Base-by-base conservation (phyloP, 2,329 filamentous ascomycete genomes). In the Ampelomyces quisqualis region DNA sequence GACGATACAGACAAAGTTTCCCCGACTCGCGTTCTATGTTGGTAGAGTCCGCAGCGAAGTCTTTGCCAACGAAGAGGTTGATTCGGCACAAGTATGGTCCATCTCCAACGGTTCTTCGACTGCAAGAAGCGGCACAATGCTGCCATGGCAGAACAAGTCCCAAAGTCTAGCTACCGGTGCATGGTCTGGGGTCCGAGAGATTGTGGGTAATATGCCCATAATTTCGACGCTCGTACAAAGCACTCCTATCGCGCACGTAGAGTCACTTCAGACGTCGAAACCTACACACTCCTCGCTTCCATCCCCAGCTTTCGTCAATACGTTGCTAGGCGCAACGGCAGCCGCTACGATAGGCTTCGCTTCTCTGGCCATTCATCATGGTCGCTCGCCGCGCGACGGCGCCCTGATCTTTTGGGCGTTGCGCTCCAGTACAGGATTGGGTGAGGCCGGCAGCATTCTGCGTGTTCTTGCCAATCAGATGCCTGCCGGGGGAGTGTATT, bases 1-100 rank as follows among this genome's bases (percentile, higher is more conserved):
- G 35, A 75, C 76, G 1, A 73, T 87, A 58, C 64, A 70, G 39
- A 67, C 64, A 15, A 78, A 80, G 42, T 73, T 70, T 45, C 63
- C 64, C 13, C 60, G 55, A 26, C 57, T 76, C 22, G 55, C 53
- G 4, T 53, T 43, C 7, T 76, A 73, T 37, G 58, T 69, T n/a
- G 54, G 57, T 17, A 61, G 65, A 15, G 41, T 73, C 38, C 65
- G 62, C 6, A 49, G 45, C 18, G 45, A 55, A 8, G 37, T 68
- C 7, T 46, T 67, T 10, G 35, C 51, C 1, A 41, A 52, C 3
- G 53, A 61, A 28, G 52, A 60, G 0, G 43, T 55, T 11, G 49
- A 45, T 4, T 32, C 60, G 17, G 43, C 47, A 23, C 40, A 59
- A n/a, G 54, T 65, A 5, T 67, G 64, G 62, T 48, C 53, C n/a